phyloP scores from a whole-genome alignment of 352 stramenopile species.

The Pythium myriotylum region DNA sequence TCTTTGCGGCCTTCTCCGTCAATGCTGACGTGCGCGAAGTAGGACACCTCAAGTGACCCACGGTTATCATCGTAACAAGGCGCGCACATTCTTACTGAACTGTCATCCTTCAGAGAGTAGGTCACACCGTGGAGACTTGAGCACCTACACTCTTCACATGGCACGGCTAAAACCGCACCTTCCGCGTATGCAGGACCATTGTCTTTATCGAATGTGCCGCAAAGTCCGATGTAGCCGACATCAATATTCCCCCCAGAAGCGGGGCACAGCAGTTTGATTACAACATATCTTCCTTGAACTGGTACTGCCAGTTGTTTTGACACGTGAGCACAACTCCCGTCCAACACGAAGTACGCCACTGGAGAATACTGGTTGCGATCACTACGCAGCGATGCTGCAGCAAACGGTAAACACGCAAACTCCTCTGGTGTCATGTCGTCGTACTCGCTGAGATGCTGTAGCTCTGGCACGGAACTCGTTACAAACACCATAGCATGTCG shows the following conservation, averaged over 20 bases:
- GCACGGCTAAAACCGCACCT: constrained; percentile 9
- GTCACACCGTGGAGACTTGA: constrained; percentile 46
- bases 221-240: constrained; percentile 79
- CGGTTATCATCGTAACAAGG: constrained; percentile 83
- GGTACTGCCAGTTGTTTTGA: constrained; percentile 74
- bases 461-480: constrained; percentile 59
- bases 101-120: constrained; percentile 65
- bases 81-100: constrained; percentile 61
- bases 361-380: constrained; percentile 66
- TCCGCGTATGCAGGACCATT: constrained; percentile 85
- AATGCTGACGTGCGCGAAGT: constrained; percentile 41
- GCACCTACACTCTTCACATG: constrained; percentile 61
- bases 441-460: constrained; percentile 52
- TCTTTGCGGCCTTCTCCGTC: constrained; percentile 45
- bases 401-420: constrained; percentile 75
- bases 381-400: constrained; percentile 46
- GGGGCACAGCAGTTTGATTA: constrained; percentile 77
- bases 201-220: constrained; percentile 77
- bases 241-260: constrained; percentile 81
- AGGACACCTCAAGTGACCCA: constrained; percentile 49
- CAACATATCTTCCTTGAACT: constrained; percentile 73
- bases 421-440: constrained; percentile 76
- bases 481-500: constrained; percentile 71
- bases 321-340: constrained; percentile 75
- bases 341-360: constrained; percentile 77